Conservation (phyloP, 306 rosid genomes). For the Canavalia gladiata region DNA sequence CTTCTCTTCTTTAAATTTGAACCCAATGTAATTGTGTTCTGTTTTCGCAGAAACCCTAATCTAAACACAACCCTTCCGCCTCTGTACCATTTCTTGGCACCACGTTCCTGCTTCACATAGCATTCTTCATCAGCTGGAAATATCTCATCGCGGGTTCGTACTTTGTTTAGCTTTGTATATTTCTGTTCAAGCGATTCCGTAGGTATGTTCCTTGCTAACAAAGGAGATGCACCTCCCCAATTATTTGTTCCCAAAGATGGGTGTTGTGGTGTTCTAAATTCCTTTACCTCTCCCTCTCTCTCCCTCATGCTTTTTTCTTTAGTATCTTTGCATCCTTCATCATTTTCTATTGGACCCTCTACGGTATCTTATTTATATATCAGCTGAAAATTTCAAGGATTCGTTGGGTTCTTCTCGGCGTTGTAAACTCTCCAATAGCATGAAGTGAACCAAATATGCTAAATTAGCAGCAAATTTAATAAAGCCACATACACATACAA, state of each 20-base stretch:
- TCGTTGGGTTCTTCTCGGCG: constrained; percentile 50
- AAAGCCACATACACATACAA: background rate
- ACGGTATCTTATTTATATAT: constrained; percentile 11
- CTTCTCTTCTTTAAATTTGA: constrained; percentile 46
- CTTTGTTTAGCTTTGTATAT: constrained; percentile 60
- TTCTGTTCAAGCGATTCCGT: constrained; percentile 74
- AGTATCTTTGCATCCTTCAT: constrained; percentile 10
- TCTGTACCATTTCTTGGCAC: constrained; percentile 5
- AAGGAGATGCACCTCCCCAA: constrained; percentile 93
- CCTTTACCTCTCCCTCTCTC: constrained; percentile 48
- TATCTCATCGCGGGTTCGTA: constrained; percentile 58
- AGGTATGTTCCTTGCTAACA: constrained; percentile 76
- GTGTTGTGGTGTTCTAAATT: constrained; percentile 81
- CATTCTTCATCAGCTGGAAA: constrained; percentile 42
- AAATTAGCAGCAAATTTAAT: background rate
- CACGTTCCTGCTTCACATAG: background rate
- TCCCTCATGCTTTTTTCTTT: constrained; percentile 43
- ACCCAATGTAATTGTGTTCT: constrained; percentile 45
- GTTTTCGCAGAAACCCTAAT: constrained; percentile 43
- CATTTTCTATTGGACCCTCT: background rate
- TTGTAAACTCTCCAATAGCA: constrained; percentile 36
- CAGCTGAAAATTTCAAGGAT: constrained; percentile 44
- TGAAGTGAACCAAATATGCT: background rate
- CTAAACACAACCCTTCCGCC: constrained; percentile 43
- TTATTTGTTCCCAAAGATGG: constrained; percentile 70